These are phyloP conservation scores for Magnolia kwangsiensis DNA, from an alignment of 164 flowering plant species.

Conservation along the genomic window DNA sequence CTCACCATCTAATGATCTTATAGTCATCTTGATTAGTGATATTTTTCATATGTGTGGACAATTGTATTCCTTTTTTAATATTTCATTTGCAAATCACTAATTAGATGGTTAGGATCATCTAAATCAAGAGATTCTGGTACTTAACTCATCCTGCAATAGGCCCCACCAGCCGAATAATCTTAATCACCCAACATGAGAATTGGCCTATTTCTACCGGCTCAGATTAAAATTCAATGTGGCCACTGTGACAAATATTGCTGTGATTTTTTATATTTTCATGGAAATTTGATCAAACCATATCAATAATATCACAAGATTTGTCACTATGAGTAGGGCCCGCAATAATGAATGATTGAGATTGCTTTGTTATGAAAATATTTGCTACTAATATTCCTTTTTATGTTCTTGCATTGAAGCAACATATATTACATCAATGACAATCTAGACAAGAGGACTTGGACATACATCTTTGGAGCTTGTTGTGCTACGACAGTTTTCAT, in stretches of 20 bases:
- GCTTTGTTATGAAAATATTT: neutral
- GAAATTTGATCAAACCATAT: too few species aligned
- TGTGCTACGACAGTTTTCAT: conserved; percentile 78
- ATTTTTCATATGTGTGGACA: neutral
- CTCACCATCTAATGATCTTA: neutral
- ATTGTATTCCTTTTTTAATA: neutral
- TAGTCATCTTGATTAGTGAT: neutral
- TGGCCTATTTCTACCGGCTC: neutral
- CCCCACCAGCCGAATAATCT: neutral
- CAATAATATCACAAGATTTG: too few species aligned
- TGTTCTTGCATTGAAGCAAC: conserved; percentile 40
- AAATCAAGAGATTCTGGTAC: neutral
- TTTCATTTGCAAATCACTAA: neutral
- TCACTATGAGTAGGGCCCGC: neutral
- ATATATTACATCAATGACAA: conserved; percentile 79
- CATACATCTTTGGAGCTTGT: conserved; percentile 85
- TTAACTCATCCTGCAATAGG: too few species aligned
- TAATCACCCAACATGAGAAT: neutral
- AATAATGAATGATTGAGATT: too few species aligned
- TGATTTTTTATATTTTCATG: too few species aligned
- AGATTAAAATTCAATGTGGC: neutral
- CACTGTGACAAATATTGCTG: neutral
- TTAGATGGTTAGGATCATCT: neutral
- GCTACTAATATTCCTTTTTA: neutral
- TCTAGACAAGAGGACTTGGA: conserved; percentile 81